Percentiles rank a stretch among this genome's conserved stretches.
These are phyloP conservation scores for Rutstroemia sp. DNA, from an alignment of 2,329 filamentous ascomycete genomes.

Conservation along the genomic window DNA sequence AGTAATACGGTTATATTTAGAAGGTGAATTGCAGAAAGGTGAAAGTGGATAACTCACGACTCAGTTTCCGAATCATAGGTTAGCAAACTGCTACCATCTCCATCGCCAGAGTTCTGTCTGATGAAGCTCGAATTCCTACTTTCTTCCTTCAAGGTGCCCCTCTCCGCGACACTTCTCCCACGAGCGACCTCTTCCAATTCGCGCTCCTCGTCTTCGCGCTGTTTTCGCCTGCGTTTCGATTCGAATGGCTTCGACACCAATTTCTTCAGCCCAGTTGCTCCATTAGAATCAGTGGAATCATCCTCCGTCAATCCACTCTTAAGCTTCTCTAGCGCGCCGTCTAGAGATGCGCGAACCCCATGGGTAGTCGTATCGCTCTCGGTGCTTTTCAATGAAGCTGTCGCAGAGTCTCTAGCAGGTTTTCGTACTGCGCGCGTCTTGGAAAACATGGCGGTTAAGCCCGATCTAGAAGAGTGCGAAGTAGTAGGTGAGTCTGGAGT, in stretches of 20 bases:
- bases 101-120: conserved; percentile 4
- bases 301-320: conserved; percentile 19
- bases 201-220: conserved; percentile 35
- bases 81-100: conserved; percentile 24
- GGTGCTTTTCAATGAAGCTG: conserved; percentile 24
- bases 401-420: conserved; percentile 15
- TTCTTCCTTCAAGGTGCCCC: conserved; percentile 27
- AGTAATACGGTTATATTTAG: conserved; percentile 1
- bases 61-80: conserved; percentile 29
- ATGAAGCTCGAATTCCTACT: conserved; percentile 1
- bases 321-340: conserved; percentile 21
- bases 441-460: conserved; percentile 22
- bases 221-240: conserved; percentile 42
- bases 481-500: conserved; percentile 1
- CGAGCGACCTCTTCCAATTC: conserved; percentile 32
- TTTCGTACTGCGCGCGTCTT: conserved; percentile 21
- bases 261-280: conserved; percentile 38
- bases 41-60: conserved; percentile 25
- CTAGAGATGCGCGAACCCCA: conserved; percentile 19
- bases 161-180: conserved; percentile 27
- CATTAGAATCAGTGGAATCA: conserved; percentile 18
- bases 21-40: conserved; percentile 8
- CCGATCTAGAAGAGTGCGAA: conserved; percentile 19
- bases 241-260: conserved; percentile 46
- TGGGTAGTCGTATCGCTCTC: conserved; percentile 15